A percentile compares a stretch with the other conserved stretches of the same genome.
phyloP scores from a whole-genome alignment of 257 asterid genomes.

The Ballota nigra region DNA sequence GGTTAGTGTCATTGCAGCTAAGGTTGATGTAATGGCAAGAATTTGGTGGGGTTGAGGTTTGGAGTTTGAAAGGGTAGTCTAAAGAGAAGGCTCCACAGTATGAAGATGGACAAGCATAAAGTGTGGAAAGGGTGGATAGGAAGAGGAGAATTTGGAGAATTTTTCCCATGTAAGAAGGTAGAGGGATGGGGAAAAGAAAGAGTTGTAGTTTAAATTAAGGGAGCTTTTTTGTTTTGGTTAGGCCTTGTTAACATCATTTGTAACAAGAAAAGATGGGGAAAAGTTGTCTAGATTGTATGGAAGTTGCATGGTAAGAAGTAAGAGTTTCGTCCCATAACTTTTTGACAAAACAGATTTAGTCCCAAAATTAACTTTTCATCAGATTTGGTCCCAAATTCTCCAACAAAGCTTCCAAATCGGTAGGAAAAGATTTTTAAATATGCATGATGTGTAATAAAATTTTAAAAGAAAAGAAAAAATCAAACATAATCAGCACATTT shows the following conservation, averaged over 20 bases:
- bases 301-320: background rate
- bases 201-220: background rate
- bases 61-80: constrained; percentile 28
- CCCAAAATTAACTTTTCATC: too few relatives aligned
- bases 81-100: constrained; percentile 18
- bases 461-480: too few relatives aligned
- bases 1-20: background rate
- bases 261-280: constrained; percentile 19
- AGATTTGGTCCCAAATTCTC: too few relatives aligned
- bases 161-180: constrained; percentile 5
- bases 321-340: too few relatives aligned
- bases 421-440: too few relatives aligned
- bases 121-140: background rate
- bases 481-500: too few relatives aligned
- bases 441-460: too few relatives aligned
- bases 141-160: background rate
- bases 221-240: background rate
- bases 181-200: background rate
- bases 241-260: constrained; percentile 7
- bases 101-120: constrained; percentile 19
- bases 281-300: background rate
- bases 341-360: too few relatives aligned
- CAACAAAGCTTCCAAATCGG: too few relatives aligned
- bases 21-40: constrained; percentile 20
- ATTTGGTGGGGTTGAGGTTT: background rate